Conservation (phyloP, 2,329 filamentous ascomycete species). For the Aspergillus sojae region DNA sequence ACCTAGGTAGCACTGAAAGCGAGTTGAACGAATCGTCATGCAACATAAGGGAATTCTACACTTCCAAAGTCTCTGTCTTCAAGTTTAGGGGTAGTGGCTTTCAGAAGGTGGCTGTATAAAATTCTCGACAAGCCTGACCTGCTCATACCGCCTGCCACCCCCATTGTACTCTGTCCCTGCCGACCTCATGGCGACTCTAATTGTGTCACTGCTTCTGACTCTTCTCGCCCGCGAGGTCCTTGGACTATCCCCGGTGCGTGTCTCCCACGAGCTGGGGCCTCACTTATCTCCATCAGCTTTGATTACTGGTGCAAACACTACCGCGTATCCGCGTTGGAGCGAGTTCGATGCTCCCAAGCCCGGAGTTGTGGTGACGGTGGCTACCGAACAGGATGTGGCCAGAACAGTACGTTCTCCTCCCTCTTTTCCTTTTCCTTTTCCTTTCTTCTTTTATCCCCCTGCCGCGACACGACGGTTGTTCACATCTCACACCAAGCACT, state of each 20-base stretch:
- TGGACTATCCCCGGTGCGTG: neutral
- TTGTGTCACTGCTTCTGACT: neutral
- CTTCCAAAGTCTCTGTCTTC: neutral
- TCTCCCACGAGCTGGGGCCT: conserved; percentile 3
- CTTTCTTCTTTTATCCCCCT: neutral
- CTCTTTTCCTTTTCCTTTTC: neutral
- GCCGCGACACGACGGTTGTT: neutral
- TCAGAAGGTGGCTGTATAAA: neutral
- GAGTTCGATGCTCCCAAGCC: neutral
- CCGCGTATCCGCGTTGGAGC: conserved; percentile 2
- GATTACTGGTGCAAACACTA: neutral
- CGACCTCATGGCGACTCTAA: neutral
- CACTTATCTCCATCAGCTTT: conserved; percentile 1
- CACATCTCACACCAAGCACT: neutral
- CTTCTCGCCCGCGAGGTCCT: neutral
- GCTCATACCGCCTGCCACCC: neutral
- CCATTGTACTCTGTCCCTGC: neutral
- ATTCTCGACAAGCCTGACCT: neutral
- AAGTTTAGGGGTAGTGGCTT: neutral
- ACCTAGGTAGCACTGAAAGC: neutral
- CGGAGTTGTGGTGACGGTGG: conserved; percentile 3
- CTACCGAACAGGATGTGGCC: neutral
- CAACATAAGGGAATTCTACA: too few species aligned
- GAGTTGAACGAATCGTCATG: neutral
- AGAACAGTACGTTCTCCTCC: neutral